phyloP scores from a whole-genome alignment of 495 filamentous ascomycete genomes.

The Podospora tetraspora region DNA sequence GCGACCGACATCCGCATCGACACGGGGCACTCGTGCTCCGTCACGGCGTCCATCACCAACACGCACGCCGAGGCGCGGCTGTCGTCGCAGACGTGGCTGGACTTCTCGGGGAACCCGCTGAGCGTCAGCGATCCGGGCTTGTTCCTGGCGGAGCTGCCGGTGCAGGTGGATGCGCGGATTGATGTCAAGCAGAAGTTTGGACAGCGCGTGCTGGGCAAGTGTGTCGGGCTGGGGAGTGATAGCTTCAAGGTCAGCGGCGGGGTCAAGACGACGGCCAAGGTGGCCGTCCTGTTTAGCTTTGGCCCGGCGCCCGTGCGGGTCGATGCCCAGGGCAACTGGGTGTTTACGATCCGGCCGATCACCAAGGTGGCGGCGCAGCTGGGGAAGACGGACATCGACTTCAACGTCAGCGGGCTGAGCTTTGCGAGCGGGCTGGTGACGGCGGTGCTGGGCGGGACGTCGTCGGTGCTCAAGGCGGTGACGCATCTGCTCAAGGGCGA shows the following conservation, averaged over 20 bases:
- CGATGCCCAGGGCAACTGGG: slow-evolving; percentile 13
- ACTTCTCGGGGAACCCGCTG: slow-evolving; percentile 15
- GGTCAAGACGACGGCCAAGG: slow-evolving; percentile 11
- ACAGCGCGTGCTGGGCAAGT: slow-evolving; percentile 7
- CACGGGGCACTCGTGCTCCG: slow-evolving; percentile 19
- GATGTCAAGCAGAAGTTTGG: slow-evolving; percentile 17
- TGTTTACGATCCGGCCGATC: slow-evolving; percentile 17
- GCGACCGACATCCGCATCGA: slow-evolving; percentile 15
- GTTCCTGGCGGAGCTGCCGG: slow-evolving; percentile 20
- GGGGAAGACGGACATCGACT: slow-evolving; percentile 11
- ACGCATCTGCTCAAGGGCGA: slow-evolving; percentile 16
- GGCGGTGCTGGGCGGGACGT: slow-evolving; percentile 15
- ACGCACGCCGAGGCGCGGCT: slow-evolving; percentile 13
- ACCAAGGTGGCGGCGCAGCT: slow-evolving; percentile 15
- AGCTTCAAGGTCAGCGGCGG: slow-evolving; percentile 5
- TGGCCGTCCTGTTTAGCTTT: slow-evolving; percentile 16
- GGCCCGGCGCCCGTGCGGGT: slow-evolving; percentile 9
- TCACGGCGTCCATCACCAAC: slow-evolving; percentile 13
- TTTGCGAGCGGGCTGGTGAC: slow-evolving; percentile 15
- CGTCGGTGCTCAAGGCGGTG: slow-evolving; percentile 13
- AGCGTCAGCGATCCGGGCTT: slow-evolving; percentile 14
- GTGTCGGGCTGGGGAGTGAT: slow-evolving; percentile 8
- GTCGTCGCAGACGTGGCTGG: slow-evolving; percentile 5
- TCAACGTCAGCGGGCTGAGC: slow-evolving; percentile 14
- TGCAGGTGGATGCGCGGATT: slow-evolving; percentile 2